Evolutionary conservation across 1,139 yeast species (phyloP), one percentile per base, ranked within the genome.

Genomic region (Suhomyces coccinellae): DNA sequence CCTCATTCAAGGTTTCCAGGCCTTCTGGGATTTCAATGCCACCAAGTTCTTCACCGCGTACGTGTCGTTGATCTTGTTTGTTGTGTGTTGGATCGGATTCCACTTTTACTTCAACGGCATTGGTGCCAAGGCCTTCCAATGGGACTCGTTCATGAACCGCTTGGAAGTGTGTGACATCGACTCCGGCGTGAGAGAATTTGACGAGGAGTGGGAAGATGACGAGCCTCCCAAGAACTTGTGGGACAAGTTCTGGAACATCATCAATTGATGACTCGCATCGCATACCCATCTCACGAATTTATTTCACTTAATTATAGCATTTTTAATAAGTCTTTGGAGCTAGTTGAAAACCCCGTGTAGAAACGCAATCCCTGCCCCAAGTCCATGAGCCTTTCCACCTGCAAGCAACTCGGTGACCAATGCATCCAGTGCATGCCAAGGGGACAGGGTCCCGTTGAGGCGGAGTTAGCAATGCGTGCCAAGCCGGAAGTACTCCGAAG

Each of bases 1-100:
- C 30, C 69, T 86, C 54, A 73, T 87, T 50, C 91, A 87, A 67
- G 95, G 95, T 26, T 87, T 79, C 65, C 65, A 72, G 1, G 80
- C 79, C 2, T 85, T 84, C 68, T 81, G 77, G 44, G 71, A 67
- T 36, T 73, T 85, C 57, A 71, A 66, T 40, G 86, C 77, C 1
- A 59, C 79, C 5, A 69, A 68, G 38, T 85, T 85, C 67, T 80
- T 84, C 61, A 79, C 87, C 15, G 77, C 85, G n/a, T 85, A 85
- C 57, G 67, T 85, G 40, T 83, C 89, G 3, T 67, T 82, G 30
- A 73, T 83, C 38, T 63, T 85, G 46, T 82, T 82, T 63, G 72
- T 71, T 33, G 75, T 69, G 6, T 59, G 77, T 27, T 84, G 78
- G 79, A 48, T 75, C 17, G 69, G 67, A 15, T 79, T 79, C 68